Conservation (phyloP, 2,329 filamentous ascomycete genomes). For the Didymellaceae sp. region DNA sequence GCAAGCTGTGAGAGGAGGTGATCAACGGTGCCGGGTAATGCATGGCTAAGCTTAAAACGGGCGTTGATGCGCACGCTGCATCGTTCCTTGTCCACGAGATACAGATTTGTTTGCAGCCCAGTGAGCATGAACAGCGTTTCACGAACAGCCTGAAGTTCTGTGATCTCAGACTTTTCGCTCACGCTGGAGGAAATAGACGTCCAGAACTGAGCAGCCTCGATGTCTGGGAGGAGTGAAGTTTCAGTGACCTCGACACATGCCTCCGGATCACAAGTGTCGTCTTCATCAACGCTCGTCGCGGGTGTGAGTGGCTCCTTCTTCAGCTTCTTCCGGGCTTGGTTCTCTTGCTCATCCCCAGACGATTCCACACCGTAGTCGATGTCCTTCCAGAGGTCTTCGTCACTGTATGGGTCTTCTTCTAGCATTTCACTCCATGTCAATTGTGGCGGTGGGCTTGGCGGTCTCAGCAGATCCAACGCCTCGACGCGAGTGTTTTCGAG, state of each 20-base stretch:
- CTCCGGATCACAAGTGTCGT: conserved; percentile 46
- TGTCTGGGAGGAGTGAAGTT: conserved; percentile 39
- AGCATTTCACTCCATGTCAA: conserved; percentile 83
- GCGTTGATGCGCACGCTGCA: conserved; percentile 44
- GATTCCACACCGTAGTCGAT: conserved; percentile 70
- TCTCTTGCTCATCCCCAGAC: conserved; percentile 65
- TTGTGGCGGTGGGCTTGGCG: conserved; percentile 54
- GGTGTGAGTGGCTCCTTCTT: conserved; percentile 32
- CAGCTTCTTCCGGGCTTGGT: conserved; percentile 29
- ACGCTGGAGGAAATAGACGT: conserved; percentile 22
- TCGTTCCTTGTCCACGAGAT: conserved; percentile 50
- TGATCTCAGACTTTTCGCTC: conserved; percentile 52
- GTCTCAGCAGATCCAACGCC: conserved; percentile 64
- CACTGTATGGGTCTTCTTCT: conserved; percentile 74
- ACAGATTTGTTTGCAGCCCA: conserved; percentile 77
- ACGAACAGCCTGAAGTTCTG: conserved; percentile 75
- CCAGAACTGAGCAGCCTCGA: conserved; percentile 60
- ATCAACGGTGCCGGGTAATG: conserved; percentile 40
- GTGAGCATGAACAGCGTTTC: conserved; percentile 87
- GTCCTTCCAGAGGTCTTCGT: conserved; percentile 73
- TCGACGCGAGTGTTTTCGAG: conserved; percentile 71
- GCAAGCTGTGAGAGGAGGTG: conserved; percentile 55
- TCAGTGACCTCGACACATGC: conserved; percentile 41
- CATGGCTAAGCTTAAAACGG: conserved; percentile 50
- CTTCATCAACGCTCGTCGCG: conserved; percentile 47